Conservation (phyloP, 805 yeast genomes). For the Candida schatavii region DNA sequence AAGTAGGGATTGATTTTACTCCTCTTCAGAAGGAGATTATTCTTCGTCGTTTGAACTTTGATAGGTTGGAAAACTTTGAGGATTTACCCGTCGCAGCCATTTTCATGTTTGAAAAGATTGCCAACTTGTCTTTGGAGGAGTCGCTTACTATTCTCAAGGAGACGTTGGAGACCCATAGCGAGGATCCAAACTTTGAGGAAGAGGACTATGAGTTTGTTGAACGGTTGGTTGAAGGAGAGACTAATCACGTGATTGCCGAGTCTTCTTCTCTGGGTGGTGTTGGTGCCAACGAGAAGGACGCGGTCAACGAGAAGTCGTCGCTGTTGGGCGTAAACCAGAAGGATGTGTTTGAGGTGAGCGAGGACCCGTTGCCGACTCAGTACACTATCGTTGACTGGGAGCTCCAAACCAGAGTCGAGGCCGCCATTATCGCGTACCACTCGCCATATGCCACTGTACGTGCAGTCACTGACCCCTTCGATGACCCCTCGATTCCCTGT, state of each 20-base stretch:
- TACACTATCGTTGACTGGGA: constrained; percentile 14
- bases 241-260: constrained; percentile 2
- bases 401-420: constrained; percentile 37
- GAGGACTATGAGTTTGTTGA: constrained; percentile 25
- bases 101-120: constrained; percentile 30
- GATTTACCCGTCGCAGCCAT: constrained; percentile 30
- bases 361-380: not conserved
- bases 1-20: constrained; percentile 22
- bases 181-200: constrained; percentile 33
- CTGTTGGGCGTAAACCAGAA: not conserved
- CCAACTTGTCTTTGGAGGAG: constrained; percentile 15
- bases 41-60: constrained; percentile 25
- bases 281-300: constrained; percentile 3
- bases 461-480: constrained; percentile 28
- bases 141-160: constrained; percentile 27
- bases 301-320: not conserved
- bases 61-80: constrained; percentile 22
- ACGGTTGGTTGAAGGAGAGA: constrained; percentile 11
- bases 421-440: constrained; percentile 34
- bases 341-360: not conserved
- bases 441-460: constrained; percentile 33
- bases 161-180: constrained; percentile 25
- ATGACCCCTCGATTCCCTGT: constrained; percentile 31
- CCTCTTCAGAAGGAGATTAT: constrained; percentile 24
- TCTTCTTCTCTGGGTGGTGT: not conserved